Evolutionary conservation across 495 filamentous ascomycete genomes (phyloP), one percentile per base, ranked within the genome.

Genomic region (Usnea hakonensis): DNA sequence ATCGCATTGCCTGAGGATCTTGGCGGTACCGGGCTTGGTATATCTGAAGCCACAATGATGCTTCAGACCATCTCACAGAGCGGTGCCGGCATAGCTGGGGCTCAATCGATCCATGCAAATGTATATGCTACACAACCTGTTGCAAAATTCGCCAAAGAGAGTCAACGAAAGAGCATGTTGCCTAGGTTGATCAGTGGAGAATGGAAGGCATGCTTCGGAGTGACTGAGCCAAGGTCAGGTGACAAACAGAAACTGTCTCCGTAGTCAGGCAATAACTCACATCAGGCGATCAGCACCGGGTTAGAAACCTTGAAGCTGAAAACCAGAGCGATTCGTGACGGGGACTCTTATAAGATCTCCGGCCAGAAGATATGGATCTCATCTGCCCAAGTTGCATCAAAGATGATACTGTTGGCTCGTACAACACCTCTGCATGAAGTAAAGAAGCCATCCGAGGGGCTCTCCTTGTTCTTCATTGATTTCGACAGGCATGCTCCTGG

Each of bases 291-390:
- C 3, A 88, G 90, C 63, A 85, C 88, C 0, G 88, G 90, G 0
- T 77, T 91, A 3, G 87, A 91, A 44, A 92, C 89, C 5, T 75
- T 90, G 17, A 81, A 84, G 60, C 76, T 91, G 13, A 79, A 75
- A 52, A 91, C 88, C 0, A 71, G 74, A 28, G 89, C 85, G 4
- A 74, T 65, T 38, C 83, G 73, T 68, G 62, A 76, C 23, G 76
- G 78, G 3, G 79, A 82, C 32, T 73, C 71, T 23, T 91, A 89
- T 73, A 75, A 71, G 0, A 77, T 93, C 17, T 78, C 81, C 0
- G 89, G 89, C 0, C 88, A 90, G 70, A 91, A 91, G 77, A 90
- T 90, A 64, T 90, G 88, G 89, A 91, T 91, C 44, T 86, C 88
- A 4, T 89, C 81, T 60, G 89, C 89, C 5, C 87, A 91, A 70